A percentile compares a stretch with the other conserved stretches of the same genome.
Conservation (phyloP, 495 filamentous ascomycete genomes). For the Neurospora sp. region DNA sequence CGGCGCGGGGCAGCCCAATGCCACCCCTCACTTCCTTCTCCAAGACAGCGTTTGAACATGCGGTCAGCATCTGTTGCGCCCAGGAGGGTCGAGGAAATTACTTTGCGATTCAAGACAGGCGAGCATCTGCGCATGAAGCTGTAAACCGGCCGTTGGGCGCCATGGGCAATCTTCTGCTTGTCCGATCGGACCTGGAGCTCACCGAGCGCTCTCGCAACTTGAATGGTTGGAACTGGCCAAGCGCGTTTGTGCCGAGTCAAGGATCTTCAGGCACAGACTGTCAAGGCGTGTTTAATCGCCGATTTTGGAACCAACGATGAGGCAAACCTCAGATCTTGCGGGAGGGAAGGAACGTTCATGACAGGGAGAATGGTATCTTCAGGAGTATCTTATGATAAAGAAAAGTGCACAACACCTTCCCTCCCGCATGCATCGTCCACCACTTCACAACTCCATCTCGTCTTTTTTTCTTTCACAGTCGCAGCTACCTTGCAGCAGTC, state of each 20-base stretch:
- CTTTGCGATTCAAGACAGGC: neutral
- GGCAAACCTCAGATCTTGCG: neutral
- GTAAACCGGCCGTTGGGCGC: neutral
- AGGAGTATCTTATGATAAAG: neutral
- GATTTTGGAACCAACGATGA: neutral
- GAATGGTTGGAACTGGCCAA: neutral
- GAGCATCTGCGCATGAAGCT: neutral
- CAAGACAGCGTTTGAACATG: neutral
- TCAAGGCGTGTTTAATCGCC: neutral
- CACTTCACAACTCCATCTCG: neutral
- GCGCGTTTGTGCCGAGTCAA: neutral
- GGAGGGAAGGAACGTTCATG: neutral
- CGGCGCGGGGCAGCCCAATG: neutral
- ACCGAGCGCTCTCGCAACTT: neutral
- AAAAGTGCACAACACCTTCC: neutral
- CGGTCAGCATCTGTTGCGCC: neutral
- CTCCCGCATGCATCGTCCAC: neutral
- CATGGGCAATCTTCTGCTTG: neutral
- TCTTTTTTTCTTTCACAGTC: neutral
- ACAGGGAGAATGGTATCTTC: neutral
- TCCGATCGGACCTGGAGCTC: neutral
- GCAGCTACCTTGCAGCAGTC: neutral
- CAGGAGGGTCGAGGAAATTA: neutral
- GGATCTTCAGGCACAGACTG: neutral
- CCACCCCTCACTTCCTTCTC: neutral